Base-by-base conservation (phyloP, 2,329 filamentous ascomycete species). In the Tolypocladium endophyticum region DNA sequence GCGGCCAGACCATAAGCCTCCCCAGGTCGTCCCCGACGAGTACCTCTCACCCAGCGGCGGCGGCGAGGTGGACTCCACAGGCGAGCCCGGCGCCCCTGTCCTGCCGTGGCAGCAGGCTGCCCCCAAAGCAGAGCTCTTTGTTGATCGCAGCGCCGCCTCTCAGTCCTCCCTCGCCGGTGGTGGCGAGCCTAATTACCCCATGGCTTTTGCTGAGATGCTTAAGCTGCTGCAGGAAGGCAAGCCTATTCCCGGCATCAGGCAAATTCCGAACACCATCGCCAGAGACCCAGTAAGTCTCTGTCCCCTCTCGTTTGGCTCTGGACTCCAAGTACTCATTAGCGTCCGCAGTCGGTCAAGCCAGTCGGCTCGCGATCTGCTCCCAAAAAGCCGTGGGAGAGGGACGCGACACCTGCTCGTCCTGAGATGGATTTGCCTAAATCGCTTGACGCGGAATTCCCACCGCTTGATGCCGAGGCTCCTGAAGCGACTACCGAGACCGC, bases 191-290 rank as follows among this genome's bases (percentile, higher is more conserved):
- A 82, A 84, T 1, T 96, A 96, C 67, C 92, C 92, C 4, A 87
- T 86, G 56, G 87, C 86, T 1, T 96, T 97, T 72, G 87, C 89
- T 9, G 86, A 93, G 64, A 91, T 97, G 62, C 87, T 96, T 59
- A 88, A 90, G 67, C 82, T 96, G 59, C 89, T 97, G 58, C 89
- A 90, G 30, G 87, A 85, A 35, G 91, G 91, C 58, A 86, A 90
- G 66, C 87, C 89, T 0, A 88, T 97, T 52, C 91, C 92, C 1
- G 92, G 92, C 0, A 95, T 97, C 68, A 86, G 87, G 65, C 85
- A 96, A 63, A 93, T 97, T 58, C 91, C 92, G 5, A 84, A 90
- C 65, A 94, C 87, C 0, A 78, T 96, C 6, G 78, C 92, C 25
- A 80, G 85, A 58, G 87, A 88, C 5, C 83, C 90, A 61, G 87